Conservation (phyloP, 805 yeast species). For the Zygosaccharomyces bailii region DNA sequence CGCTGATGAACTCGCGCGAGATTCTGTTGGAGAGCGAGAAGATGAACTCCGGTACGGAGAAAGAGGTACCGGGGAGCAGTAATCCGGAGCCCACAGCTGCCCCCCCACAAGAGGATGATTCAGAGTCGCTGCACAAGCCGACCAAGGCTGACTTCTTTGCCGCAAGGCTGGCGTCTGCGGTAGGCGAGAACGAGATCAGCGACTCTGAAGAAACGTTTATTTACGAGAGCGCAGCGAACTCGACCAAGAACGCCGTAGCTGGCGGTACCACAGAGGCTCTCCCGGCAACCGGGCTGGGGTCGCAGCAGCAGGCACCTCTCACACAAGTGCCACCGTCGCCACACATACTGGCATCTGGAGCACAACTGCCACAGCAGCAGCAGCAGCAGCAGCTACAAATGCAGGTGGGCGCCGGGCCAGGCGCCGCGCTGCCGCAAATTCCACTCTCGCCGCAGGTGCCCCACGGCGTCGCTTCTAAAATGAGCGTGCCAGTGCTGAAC, state of each 20-base stretch:
- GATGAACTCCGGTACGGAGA: conserved; percentile 3
- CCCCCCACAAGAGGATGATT: conserved; percentile 8
- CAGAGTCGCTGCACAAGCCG: conserved; percentile 27
- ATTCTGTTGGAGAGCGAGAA: conserved; percentile 20
- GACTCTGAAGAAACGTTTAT: conserved; percentile 95
- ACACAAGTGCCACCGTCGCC: conserved; percentile 7
- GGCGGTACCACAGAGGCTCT: conserved; percentile 21
- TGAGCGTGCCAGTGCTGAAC: conserved; percentile 35
- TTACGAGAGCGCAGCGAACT: conserved; percentile 55
- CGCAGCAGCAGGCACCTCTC: conserved; percentile 8
- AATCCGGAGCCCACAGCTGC: conserved; percentile 7
- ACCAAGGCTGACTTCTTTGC: conserved; percentile 92
- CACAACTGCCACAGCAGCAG: not conserved
- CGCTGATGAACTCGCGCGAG: conserved; percentile 28
- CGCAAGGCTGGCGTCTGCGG: conserved; percentile 90
- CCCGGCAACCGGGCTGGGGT: conserved; percentile 6
- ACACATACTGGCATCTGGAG: not conserved
- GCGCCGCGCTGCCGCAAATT: too few species aligned
- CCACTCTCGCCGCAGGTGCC: conserved; percentile 8
- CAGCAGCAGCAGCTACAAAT: conserved; percentile 15
- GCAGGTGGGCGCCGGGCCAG: too few species aligned
- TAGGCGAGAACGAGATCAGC: conserved; percentile 80
- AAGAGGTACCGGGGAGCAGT: conserved; percentile 13
- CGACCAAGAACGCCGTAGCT: conserved; percentile 27
- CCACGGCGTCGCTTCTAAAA: conserved; percentile 32